Percentiles rank a stretch among this genome's conserved stretches.
Conservation (phyloP, 306 rosid species). For the Acacia acuminata region DNA sequence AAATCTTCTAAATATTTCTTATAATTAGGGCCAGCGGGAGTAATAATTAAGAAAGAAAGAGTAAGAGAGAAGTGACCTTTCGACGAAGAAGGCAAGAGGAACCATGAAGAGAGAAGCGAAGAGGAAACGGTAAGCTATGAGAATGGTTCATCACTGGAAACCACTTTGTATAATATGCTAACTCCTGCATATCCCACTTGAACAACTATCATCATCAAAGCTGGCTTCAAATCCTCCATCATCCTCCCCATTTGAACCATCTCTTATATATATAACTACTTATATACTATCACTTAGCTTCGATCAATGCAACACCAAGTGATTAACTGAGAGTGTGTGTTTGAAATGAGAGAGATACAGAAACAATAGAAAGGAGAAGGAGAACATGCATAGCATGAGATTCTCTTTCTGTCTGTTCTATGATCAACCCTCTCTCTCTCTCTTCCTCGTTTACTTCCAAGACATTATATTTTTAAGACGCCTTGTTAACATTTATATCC, state of each 20-base stretch:
- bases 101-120: conserved; percentile 28
- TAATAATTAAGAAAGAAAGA: neutral
- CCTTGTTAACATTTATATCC: neutral
- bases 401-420: neutral
- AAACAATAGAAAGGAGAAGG: neutral
- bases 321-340: neutral
- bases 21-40: too few species aligned
- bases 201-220: conserved; percentile 28
- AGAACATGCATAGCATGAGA: neutral
- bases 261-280: too few species aligned
- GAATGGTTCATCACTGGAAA: conserved; percentile 20
- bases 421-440: neutral
- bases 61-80: neutral
- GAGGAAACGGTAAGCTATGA: conserved; percentile 31
- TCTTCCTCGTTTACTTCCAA: neutral
- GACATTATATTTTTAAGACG: neutral
- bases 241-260: neutral
- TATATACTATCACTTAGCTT: neutral
- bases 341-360: neutral
- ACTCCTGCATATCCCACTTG: conserved; percentile 23
- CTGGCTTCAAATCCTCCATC: conserved; percentile 16
- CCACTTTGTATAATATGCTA: conserved; percentile 32
- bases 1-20: too few species aligned
- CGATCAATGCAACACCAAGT: neutral
- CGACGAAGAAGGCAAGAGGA: conserved; percentile 33